These are phyloP conservation scores for Striga asiatica DNA, from an alignment of 257 asterid species.

Conservation along the genomic window DNA sequence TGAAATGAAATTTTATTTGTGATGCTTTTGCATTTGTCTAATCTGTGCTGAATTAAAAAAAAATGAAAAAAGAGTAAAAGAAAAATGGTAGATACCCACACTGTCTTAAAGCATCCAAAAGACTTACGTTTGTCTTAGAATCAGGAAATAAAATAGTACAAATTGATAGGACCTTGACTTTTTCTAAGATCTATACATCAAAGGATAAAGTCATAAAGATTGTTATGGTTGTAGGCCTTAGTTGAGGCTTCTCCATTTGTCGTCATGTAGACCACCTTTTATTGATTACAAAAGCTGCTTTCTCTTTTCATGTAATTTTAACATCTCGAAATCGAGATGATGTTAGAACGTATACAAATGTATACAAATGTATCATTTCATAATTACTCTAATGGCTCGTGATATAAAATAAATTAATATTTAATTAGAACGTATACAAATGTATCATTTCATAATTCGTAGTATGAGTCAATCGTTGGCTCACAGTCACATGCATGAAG, in stretches of 20 bases:
- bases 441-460: too few relatives aligned
- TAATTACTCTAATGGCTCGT: too few relatives aligned
- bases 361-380: too few relatives aligned
- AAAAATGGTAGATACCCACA: constrained; percentile 37
- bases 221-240: constrained; percentile 1
- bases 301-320: too few relatives aligned
- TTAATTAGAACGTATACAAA: too few relatives aligned
- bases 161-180: constrained; percentile 14
- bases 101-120: constrained; percentile 51
- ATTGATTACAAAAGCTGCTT: too few relatives aligned
- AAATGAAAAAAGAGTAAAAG: neutral
- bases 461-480: too few relatives aligned
- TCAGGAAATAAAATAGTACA: constrained; percentile 25
- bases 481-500: neutral
- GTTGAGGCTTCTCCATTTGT: constrained; percentile 38
- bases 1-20: constrained; percentile 29
- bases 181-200: too few relatives aligned
- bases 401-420: too few relatives aligned
- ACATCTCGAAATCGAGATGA: too few relatives aligned
- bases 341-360: too few relatives aligned
- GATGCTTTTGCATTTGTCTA: constrained; percentile 60
- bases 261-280: constrained; percentile 28
- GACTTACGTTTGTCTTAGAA: constrained; percentile 81
- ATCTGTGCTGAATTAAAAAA: constrained; percentile 4
- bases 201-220: constrained; percentile 21